phyloP scores from a whole-genome alignment of 2,329 filamentous ascomycete genomes.

The Pseudocercospora musae region DNA sequence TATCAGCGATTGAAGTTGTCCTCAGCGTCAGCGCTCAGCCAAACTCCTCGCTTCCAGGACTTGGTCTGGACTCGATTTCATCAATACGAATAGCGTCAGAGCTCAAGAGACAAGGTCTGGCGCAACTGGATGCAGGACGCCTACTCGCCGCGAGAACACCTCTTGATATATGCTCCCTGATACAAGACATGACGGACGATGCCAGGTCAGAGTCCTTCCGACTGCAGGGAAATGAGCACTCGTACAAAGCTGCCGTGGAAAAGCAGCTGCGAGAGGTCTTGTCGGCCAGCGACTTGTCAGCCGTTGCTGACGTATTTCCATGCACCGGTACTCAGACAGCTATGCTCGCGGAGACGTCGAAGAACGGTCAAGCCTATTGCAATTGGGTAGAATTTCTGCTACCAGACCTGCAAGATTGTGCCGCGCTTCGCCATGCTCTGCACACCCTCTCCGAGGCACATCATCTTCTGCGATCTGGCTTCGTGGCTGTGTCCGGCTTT shows the following conservation, averaged over 20 bases:
- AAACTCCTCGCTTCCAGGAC: slow-evolving; percentile 47
- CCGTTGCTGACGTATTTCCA: slow-evolving; percentile 45
- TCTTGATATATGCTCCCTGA: slow-evolving; percentile 8
- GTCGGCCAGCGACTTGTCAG: not conserved
- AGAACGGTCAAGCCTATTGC: slow-evolving; percentile 63
- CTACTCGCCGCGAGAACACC: slow-evolving; percentile 59
- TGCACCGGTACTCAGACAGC: slow-evolving; percentile 74
- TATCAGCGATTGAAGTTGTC: slow-evolving; percentile 21
- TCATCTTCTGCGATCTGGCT: slow-evolving; percentile 71
- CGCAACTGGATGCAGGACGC: slow-evolving; percentile 53
- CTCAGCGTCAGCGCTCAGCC: slow-evolving; percentile 18
- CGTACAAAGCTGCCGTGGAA: slow-evolving; percentile 11
- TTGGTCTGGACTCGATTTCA: slow-evolving; percentile 65
- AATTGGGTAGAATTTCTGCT: slow-evolving; percentile 72
- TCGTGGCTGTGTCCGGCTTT: slow-evolving; percentile 50
- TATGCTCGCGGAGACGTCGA: slow-evolving; percentile 74
- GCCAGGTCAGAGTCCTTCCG: not conserved
- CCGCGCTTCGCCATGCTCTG: slow-evolving; percentile 44
- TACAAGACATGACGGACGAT: not conserved
- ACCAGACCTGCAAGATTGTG: slow-evolving; percentile 23
- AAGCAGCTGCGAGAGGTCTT: slow-evolving; percentile 4
- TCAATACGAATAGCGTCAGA: slow-evolving; percentile 63
- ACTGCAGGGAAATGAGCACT: not conserved
- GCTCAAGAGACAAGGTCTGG: slow-evolving; percentile 57
- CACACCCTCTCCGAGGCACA: slow-evolving; percentile 53